A percentile compares a stretch with the other conserved stretches of the same genome.
These are phyloP conservation scores for Eucalyptus regnans DNA, from an alignment of 345 rosid species.

Conservation along the genomic window DNA sequence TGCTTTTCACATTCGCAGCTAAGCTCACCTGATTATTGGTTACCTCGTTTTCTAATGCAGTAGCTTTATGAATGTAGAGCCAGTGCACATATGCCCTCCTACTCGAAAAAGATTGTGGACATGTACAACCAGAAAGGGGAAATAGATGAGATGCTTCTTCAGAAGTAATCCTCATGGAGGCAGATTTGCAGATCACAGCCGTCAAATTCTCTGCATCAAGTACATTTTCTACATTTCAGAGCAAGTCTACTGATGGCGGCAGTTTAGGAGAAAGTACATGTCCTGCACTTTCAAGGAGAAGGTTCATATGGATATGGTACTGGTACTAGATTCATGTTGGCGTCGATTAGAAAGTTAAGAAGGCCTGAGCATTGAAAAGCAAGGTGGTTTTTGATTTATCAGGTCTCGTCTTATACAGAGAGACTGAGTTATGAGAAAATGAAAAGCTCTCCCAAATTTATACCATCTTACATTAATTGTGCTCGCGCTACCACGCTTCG, in stretches of 20 bases:
- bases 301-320: not conserved
- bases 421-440: not conserved
- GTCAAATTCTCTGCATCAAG: not conserved
- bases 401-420: not conserved
- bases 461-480: not conserved
- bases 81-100: constrained; percentile 63
- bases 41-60: not conserved
- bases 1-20: not conserved
- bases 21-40: not conserved
- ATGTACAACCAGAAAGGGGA: constrained; percentile 70
- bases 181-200: not conserved
- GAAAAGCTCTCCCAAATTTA: not conserved
- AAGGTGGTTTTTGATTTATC: not conserved
- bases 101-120: constrained; percentile 70
- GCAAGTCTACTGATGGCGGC: not conserved
- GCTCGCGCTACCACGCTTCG: rapidly evolving
- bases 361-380: not conserved
- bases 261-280: not conserved
- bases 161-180: constrained; percentile 11
- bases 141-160: constrained; percentile 60
- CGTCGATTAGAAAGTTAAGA: not conserved
- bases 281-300: not conserved
- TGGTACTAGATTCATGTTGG: not conserved
- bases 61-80: constrained; percentile 36
- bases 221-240: not conserved